Conservation (phyloP, 1,284 basidiomycete species). For the Leucoagaricus sp. region DNA sequence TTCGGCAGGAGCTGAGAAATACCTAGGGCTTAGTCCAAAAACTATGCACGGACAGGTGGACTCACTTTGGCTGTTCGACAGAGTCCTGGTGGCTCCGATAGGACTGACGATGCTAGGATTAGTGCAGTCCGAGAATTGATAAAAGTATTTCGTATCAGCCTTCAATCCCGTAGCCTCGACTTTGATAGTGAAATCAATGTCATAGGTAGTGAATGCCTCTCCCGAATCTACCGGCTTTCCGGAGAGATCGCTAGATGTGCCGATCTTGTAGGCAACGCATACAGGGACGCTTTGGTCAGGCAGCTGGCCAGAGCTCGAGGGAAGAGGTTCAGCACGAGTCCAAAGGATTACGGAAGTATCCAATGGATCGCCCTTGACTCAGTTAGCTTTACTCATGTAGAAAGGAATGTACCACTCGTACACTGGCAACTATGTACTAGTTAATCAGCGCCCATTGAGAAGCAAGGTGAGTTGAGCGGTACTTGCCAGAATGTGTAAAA, state of each 20-base stretch:
- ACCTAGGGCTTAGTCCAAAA: too few species aligned
- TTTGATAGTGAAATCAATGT: constrained; percentile 69
- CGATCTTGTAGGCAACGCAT: constrained; percentile 57
- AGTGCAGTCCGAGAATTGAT: constrained; percentile 61
- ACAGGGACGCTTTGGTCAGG: constrained; percentile 59
- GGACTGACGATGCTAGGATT: constrained; percentile 47
- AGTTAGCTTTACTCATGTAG: background rate
- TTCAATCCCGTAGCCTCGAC: constrained; percentile 58
- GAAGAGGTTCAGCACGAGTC: constrained; percentile 54
- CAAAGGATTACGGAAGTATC: constrained; percentile 63
- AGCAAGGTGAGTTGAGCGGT: background rate
- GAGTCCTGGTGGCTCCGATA: constrained; percentile 51
- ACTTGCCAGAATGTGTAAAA: constrained; percentile 54
- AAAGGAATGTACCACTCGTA: constrained; percentile 17
- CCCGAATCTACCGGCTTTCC: constrained; percentile 45
- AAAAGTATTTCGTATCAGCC: constrained; percentile 62
- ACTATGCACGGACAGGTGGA: background rate
- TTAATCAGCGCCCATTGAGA: background rate
- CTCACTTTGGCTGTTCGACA: constrained; percentile 48
- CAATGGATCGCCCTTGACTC: constrained; percentile 56
- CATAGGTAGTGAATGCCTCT: constrained; percentile 59
- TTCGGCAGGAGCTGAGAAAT: constrained; percentile 43
- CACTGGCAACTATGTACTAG: constrained; percentile 38
- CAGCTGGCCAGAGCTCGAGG: constrained; percentile 30
- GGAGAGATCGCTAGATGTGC: constrained; percentile 33